These are phyloP conservation scores for Teunomyces lycoperdinae DNA, from an alignment of 805 yeast genomes.

Conservation along the genomic window DNA sequence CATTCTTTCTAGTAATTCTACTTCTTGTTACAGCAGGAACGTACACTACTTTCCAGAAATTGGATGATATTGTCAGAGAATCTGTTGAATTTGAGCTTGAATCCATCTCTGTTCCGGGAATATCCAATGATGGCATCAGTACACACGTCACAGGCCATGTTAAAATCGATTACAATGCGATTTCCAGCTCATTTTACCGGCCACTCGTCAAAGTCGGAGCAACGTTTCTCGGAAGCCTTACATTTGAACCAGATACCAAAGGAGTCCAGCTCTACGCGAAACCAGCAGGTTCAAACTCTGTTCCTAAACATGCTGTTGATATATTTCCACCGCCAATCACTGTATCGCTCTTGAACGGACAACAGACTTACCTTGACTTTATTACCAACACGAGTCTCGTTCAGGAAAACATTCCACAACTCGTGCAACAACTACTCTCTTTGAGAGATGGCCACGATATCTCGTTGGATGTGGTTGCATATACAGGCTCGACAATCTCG, in stretches of 20 bases:
- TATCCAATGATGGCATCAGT: slow-evolving; percentile 26
- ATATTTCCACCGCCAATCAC: slow-evolving; percentile 24
- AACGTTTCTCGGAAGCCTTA: slow-evolving; percentile 20
- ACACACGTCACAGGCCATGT: slow-evolving; percentile 26
- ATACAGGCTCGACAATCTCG: slow-evolving; percentile 16
- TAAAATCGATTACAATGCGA: slow-evolving; percentile 24
- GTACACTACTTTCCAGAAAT: slow-evolving; percentile 6
- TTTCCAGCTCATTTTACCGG: slow-evolving; percentile 20
- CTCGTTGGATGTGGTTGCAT: slow-evolving; percentile 21
- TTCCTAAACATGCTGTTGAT: slow-evolving; percentile 21
- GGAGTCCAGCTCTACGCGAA: slow-evolving; percentile 19
- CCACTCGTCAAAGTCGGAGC: slow-evolving; percentile 19
- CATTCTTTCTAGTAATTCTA: background rate
- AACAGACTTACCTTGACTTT: slow-evolving; percentile 23
- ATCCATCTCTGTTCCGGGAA: slow-evolving; percentile 18
- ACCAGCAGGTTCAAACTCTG: slow-evolving; percentile 8
- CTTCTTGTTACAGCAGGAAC: slow-evolving; percentile 2
- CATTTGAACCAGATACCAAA: slow-evolving; percentile 16
- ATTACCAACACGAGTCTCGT: slow-evolving; percentile 18
- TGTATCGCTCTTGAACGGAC: slow-evolving; percentile 17
- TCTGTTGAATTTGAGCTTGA: slow-evolving; percentile 23
- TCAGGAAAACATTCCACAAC: slow-evolving; percentile 15
- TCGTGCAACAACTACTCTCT: slow-evolving; percentile 9
- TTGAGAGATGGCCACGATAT: slow-evolving; percentile 15
- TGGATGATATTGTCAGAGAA: slow-evolving; percentile 14